These are phyloP conservation scores for Penicillium odoratum DNA, from an alignment of 495 filamentous ascomycete genomes.

Conservation along the genomic window DNA sequence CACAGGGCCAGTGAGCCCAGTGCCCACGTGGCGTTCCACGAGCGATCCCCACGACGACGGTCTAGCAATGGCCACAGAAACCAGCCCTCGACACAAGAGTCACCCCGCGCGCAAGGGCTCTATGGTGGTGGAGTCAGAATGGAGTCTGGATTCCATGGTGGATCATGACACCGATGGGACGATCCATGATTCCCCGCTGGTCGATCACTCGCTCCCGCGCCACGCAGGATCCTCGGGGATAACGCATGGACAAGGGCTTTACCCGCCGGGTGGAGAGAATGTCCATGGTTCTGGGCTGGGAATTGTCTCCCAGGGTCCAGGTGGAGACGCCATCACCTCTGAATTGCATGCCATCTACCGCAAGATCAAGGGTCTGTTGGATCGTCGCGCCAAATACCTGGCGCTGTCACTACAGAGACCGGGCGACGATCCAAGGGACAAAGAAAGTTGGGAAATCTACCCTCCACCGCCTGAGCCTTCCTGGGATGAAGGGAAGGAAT, in stretches of 20 bases:
- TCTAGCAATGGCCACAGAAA: slow-evolving; percentile 5
- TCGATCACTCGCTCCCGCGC: slow-evolving; percentile 46
- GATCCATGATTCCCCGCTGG: slow-evolving; percentile 27
- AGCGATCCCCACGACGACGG: slow-evolving; percentile 15
- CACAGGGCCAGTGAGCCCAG: slow-evolving; percentile 24
- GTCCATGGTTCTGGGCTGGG: slow-evolving; percentile 54
- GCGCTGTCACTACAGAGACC: slow-evolving; percentile 78
- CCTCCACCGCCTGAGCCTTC: slow-evolving; percentile 86
- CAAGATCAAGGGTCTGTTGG: slow-evolving; percentile 80
- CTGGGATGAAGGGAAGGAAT: slow-evolving; percentile 73
- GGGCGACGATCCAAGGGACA: slow-evolving; percentile 83
- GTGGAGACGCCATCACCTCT: slow-evolving; percentile 69
- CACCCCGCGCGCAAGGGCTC: slow-evolving; percentile 14
- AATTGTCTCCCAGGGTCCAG: slow-evolving; percentile 50
- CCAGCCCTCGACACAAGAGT: slow-evolving; percentile 13
- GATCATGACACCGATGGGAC: slow-evolving; percentile 7
- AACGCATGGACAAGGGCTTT: slow-evolving; percentile 48
- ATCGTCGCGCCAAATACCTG: slow-evolving; percentile 88
- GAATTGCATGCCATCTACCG: slow-evolving; percentile 83
- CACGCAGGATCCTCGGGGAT: slow-evolving; percentile 45
- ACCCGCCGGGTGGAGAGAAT: slow-evolving; percentile 44
- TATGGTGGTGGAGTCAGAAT: slow-evolving; percentile 17
- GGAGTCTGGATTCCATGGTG: slow-evolving; percentile 12
- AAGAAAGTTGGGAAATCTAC: slow-evolving; percentile 82
- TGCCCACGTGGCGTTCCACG: slow-evolving; percentile 14